Base-by-base conservation (phyloP, 108 stramenopile genomes). In the Conticribra guillardii region DNA sequence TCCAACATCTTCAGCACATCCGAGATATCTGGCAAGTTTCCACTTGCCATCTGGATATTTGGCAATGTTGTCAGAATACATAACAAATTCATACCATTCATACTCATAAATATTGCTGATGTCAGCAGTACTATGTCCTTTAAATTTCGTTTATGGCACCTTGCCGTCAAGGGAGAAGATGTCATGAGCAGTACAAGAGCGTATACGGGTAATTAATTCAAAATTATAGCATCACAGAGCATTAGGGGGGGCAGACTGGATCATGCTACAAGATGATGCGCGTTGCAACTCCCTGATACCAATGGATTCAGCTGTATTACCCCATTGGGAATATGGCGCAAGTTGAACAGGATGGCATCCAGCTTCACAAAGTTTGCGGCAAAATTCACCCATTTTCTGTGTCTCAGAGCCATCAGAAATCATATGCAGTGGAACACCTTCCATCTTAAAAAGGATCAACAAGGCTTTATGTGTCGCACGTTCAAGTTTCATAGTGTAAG, bases 11-110 rank as follows among this genome's bases (percentile, higher is more conserved):
- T n/a, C 31, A 26, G 37, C 37, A 14, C 56, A 74, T 9, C 74
- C 79, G 29, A 74, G 53, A 32, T 69, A 80, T 55, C 29, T 8
- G n/a, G n/a, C n/a, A n/a, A n/a, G n/a, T n/a, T n/a, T n/a, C n/a
- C n/a, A n/a, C n/a, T n/a, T n/a, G n/a, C 46, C 67, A 1, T 46
- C 54, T 28, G 54, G 67, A 21, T 56, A 56, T 21, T 26, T 0
- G 28, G 30, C 16, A 7, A 11, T 0, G 4, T 45, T 24, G 26
- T 67, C 67, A 1, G 26, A 4, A 19, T 56, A 67, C 54, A 50
- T 50, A 8, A 81, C 72, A 66, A 75, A 84, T 5, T 78, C 63
- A 67, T 80, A 81, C 52, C 54, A 84, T 48, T 73, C 54, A 79
- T 34, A 16, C 56, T 27, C 17, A 69, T 80, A n/a, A n/a, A n/a